Evolutionary conservation across 1,284 basidiomycete species (phyloP), one percentile per base, ranked within the genome.

Genomic region (Lignosus rhinocerotis): DNA sequence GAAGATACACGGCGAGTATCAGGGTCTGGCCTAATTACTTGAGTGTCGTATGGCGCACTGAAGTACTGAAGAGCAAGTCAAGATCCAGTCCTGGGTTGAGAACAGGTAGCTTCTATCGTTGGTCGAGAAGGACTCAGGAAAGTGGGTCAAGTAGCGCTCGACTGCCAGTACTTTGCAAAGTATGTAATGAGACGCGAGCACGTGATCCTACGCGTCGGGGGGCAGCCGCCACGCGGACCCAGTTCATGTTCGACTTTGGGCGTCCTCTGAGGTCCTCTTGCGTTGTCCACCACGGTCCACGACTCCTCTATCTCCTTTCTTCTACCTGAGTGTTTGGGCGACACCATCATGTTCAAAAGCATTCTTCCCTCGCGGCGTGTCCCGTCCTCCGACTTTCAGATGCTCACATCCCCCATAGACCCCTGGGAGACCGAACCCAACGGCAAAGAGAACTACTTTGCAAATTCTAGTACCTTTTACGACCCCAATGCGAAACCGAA

Each of bases 311-410:
- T 17, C 30, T 51, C 51, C 54, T 56, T 55, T 57, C 51, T 56
- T 17, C 44, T 16, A n/a, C 34, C n/a, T n/a, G n/a, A 41, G 32
- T 36, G 31, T 48, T 49, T 44, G 17, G 38, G 60, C 59, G 56
- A 62, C 33, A 65, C 51, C 58, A 90, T 90, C 58, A 90, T 90
- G 88, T 90, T 90, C 76, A 90, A 89, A 74, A 81, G 80, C 63
- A 89, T 90, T 59, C 75, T 90, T 42, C 86, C 87, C 10, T 80
- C 82, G 4, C 84, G 85, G 71, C 79, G 88, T 66, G 68, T 84
- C 53, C 75, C 83, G 32, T 58, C 62, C 25, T 73, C 81, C 2
- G 88, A 91, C 42, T 91, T 91, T 61, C 86, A 85, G 11, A 88
- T 90, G 78, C 70, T 91, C 53, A 89, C 86, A 0, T 72, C 75